phyloP scores from a whole-genome alignment of 23 red algal genomes.

The Agarophyton chilense region DNA sequence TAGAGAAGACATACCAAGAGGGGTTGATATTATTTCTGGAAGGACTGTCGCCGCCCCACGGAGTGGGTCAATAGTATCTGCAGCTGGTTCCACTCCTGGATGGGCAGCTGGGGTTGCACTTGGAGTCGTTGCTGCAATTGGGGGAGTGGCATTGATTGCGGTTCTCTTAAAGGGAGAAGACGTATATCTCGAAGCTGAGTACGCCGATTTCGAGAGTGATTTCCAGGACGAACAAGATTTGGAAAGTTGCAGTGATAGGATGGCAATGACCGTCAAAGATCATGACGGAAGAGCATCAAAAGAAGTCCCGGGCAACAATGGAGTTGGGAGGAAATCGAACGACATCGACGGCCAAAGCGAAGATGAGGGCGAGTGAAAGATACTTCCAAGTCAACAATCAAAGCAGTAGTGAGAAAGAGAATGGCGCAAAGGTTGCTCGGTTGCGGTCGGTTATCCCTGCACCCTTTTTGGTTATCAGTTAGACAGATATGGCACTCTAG shows the following conservation, averaged over 20 bases:
- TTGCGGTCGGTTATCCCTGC: background rate
- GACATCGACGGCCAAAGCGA: background rate
- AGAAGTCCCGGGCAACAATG: background rate
- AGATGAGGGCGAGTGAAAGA: background rate
- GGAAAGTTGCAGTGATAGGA: background rate
- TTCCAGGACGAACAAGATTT: background rate
- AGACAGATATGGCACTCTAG: background rate
- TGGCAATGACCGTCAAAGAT: background rate
- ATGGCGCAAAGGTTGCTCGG: background rate
- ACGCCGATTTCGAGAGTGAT: background rate
- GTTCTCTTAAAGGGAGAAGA: background rate
- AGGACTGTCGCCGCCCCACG: slow-evolving; percentile 14
- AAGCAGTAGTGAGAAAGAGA: background rate
- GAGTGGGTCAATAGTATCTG: slow-evolving; percentile 37
- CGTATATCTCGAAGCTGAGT: slow-evolving; percentile 17
- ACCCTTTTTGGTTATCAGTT: background rate
- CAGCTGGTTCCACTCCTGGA: slow-evolving; percentile 31
- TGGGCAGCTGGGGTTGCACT: slow-evolving; percentile 30
- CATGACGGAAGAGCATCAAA: background rate
- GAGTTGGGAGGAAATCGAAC: too few species aligned
- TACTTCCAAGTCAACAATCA: background rate
- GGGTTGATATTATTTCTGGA: slow-evolving; percentile 9
- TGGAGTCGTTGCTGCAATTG: slow-evolving; percentile 20
- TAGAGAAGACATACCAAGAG: background rate
- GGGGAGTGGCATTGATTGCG: slow-evolving; percentile 1